Base-by-base conservation (phyloP, 2,329 filamentous ascomycete genomes). In the Penicillium oxalicum region DNA sequence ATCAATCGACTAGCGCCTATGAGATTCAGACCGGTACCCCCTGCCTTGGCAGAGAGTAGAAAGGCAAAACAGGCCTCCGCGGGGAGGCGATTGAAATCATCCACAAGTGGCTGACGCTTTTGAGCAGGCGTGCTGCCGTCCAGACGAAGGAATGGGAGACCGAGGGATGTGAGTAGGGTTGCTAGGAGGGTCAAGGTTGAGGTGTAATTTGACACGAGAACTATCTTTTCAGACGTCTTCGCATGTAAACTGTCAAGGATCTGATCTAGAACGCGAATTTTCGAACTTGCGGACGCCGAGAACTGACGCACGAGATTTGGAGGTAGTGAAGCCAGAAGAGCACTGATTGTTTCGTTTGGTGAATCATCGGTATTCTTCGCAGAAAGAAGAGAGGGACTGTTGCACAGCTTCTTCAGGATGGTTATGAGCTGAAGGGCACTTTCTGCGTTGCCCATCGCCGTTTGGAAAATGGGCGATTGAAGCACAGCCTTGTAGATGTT, bases 131-230 rank as follows among this genome's bases (percentile, higher is more conserved):
- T 86, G 24, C 77, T 80, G 28, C 85, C 85, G 57, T 88, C 85
- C 0, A 88, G 76, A 4, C 85, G 82, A n/a, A 86, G 73, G 61
- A 79, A 86, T 2, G 75, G 73, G 49, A 86, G 77, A 1, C 76
- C 78, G 12, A 84, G 72, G 1, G 81, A 79, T 2, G 74, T 71
- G 4, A 88, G 73, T 2, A 87, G 75, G 3, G 74, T 77, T 38
- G 77, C 78, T 4, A 88, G 77, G 52, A 88, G 74, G 57, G 86
- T 82, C 8, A 88, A 75, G 0, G 85, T 88, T 8, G 82, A 81
- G 0, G 85, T 88, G 62, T 87, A 88, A 61, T 88, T 87, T 18
- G 84, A 87, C n/a, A 88, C 83, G 7, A 88, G 74, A 8, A 88
- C 83, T 25, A 88, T 78, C 59, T 88, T 88, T 59, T 88, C 85